Base-by-base conservation (phyloP, 2,329 filamentous ascomycete genomes). In the Hawksworthiomyces lignivorus region DNA sequence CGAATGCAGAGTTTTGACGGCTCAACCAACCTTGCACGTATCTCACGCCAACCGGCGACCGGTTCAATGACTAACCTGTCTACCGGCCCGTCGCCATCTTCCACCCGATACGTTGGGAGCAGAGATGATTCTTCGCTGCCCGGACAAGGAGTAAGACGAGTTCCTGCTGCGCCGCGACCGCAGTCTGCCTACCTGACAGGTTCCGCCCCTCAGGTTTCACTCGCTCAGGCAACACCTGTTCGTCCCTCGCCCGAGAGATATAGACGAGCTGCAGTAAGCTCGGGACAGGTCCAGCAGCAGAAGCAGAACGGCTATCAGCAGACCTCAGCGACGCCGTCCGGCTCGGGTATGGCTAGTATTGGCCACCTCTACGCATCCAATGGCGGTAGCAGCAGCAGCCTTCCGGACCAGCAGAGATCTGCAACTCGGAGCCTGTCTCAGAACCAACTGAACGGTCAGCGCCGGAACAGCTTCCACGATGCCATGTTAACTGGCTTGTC, bases 221-320 rank as follows among this genome's bases (percentile, higher is more conserved):
- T 59, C 63, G 71, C 52, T 55, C 82, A 64, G 61, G 72, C 80
- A 31, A 68, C 72, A 4, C 69, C 77, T 18, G 62, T 69, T 34
- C 88, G 87, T 54, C 69, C 80, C 18, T 80, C 84, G 2, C 86
- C 87, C 1, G 88, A 95, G 59, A 79, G 90, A 45, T 96, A 96
- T 59, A 77, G 88, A 53, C 82, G 88, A 38, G 62, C 72, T 46
- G 71, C 71, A 42, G 69, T 73, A 44, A 74, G 75, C 50, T 69
- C 41, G 4, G 14, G 24, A 50, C 36, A 42, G 17, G 18, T 17
- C 4, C 45, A 45, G 31, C 41, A 48, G 7, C 45, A 47, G 36
- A 37, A 34, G 18, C 40, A 40, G 19, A 10, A 18, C 4, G n/a
- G 47, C 29, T 52, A 57, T 24, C 54, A 48, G 40, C 55, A 56